phyloP scores from a whole-genome alignment of 352 stramenopile species.

The Phytophthora palmivora region DNA sequence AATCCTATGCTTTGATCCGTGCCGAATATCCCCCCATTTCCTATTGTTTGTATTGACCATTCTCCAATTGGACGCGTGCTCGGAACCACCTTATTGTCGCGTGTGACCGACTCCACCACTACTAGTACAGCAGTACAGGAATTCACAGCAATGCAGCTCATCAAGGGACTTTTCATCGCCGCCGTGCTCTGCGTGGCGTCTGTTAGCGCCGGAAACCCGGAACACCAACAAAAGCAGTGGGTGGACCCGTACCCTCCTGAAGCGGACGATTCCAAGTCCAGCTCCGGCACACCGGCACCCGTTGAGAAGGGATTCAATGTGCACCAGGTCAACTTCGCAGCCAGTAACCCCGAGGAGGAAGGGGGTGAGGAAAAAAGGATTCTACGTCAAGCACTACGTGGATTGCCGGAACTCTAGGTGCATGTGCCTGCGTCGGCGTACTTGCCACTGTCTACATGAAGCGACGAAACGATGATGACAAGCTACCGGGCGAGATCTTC shows the following conservation, averaged over 20 bases:
- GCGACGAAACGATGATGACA: constrained; percentile 55
- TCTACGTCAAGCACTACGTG: constrained; percentile 17
- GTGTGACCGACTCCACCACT: constrained; percentile 1
- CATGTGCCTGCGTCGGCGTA: constrained; percentile 56
- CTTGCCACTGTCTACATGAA: constrained; percentile 65
- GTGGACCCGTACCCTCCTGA: constrained; percentile 2
- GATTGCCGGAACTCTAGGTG: constrained; percentile 39
- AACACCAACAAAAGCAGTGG: constrained; percentile 16
- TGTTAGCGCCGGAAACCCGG: constrained; percentile 21
- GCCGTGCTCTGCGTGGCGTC: constrained; percentile 27
- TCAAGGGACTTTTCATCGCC: constrained; percentile 37
- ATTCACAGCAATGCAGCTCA: constrained; percentile 33
- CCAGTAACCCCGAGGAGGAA: constrained; percentile 29
- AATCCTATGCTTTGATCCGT: constrained; percentile 35
- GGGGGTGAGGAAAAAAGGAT: constrained; percentile 22
- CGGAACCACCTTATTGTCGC: constrained; percentile 10
- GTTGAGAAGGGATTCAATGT: constrained; percentile 41
- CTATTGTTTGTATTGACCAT: constrained; percentile 19
- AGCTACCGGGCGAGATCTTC: constrained; percentile 72
- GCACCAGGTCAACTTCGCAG: constrained; percentile 51
- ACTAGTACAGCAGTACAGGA: constrained; percentile 7
- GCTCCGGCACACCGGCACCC: background rate
- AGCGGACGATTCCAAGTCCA: background rate
- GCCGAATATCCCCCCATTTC: constrained; percentile 27
- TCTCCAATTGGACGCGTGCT: constrained; percentile 31